Evolutionary conservation across 345 rosid species (phyloP), one percentile per base, ranked within the genome.

Genomic region (Viola odorata): DNA sequence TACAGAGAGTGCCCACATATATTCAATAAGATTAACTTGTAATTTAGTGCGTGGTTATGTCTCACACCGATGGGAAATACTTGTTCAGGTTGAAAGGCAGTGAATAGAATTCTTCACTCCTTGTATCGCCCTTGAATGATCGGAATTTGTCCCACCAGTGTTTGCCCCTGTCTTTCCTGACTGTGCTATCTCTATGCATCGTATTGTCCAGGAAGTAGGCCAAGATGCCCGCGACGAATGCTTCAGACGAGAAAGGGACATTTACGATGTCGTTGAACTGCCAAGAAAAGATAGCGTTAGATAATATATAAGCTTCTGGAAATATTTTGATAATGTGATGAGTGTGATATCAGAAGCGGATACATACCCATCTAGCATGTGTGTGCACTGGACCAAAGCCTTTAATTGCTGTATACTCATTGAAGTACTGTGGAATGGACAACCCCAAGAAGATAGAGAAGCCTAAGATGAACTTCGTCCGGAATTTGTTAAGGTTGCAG

Each of bases 221-320:
- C 65, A 88, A 62, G 12, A 70, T 56, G 50, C 96, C 97, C 6
- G 96, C 99, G 10, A 90, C 88, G 69, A 94, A 90, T 15, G 99
- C 84, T 65, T 88, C 88, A 4, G 97, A 94, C 0, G 91, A 82
- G 73, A 94, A 85, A 1, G 99, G 99, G 37, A 88, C 92, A 38
- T 94, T 90, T 66, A 90, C 64, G 40, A 90, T 94, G 57, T 90
- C 97, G 55, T 94, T 88, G 86, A 94, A 90, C 99, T 94, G 94
- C 71, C 65, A 75, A 50, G 39, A 2, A 66, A 32, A 42, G 40
- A 60, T 37, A 47, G 32, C 12, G 32, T 23, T 23, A 23, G 32
- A 23, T 23, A 23, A 23, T 2, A 23, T 23, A 23, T 23, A 23
- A 23, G 32, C 32, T 23, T 23, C 32, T 23, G 1, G 32, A 1